Conservation (phyloP, 345 rosid genomes). For the Populus davidiana region DNA sequence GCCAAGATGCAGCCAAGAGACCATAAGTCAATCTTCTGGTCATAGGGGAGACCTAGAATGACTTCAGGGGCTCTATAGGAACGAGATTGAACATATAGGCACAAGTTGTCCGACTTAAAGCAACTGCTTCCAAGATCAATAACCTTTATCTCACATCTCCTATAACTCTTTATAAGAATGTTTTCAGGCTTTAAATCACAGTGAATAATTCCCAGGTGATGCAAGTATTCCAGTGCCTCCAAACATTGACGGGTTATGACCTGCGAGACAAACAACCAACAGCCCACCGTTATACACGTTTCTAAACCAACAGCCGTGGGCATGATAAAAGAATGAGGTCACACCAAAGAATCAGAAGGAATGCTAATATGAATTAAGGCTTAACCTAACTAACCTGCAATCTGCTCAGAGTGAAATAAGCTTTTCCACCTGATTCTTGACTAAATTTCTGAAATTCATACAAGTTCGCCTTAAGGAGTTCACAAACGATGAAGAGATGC, state of each 20-base stretch:
- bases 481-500: constrained; percentile 92
- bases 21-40: constrained; percentile 89
- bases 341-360: neutral
- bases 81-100: constrained; percentile 87
- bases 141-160: constrained; percentile 68
- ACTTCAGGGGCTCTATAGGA: constrained; percentile 99
- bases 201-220: constrained; percentile 80
- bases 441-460: constrained; percentile 91
- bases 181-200: constrained; percentile 97
- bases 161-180: constrained; percentile 78
- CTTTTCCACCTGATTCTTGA: constrained; percentile 75
- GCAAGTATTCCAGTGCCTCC: constrained; percentile 84
- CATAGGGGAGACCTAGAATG: constrained; percentile 83
- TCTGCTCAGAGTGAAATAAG: constrained; percentile 65
- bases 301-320: neutral
- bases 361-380: neutral
- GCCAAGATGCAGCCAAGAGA: constrained; percentile 94
- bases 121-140: constrained; percentile 99
- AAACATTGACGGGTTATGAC: constrained; percentile 79
- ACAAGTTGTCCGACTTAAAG: constrained; percentile 72
- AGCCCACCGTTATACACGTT: neutral
- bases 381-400: constrained; percentile 59
- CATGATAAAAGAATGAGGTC: neutral
- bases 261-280: constrained; percentile 33
- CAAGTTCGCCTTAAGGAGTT: constrained; percentile 78